A percentile compares a stretch with the other conserved stretches of the same genome.
Conservation (phyloP, 345 rosid species). For the Eucalyptus microcorys region DNA sequence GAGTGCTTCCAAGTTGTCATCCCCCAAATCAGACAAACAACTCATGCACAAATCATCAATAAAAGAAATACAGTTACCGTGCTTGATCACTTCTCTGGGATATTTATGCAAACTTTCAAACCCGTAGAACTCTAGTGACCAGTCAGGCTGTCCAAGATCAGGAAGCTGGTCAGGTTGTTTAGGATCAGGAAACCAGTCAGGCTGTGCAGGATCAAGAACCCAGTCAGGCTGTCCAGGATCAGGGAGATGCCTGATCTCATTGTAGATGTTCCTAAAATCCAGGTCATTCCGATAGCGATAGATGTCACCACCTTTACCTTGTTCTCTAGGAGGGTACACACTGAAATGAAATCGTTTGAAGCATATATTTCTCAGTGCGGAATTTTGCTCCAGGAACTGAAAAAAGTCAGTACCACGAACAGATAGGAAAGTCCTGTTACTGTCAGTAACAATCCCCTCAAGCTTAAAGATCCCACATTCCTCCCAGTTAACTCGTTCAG, state of each 20-base stretch:
- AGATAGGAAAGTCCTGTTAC: neutral
- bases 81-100: neutral
- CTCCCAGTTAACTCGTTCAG: constrained; percentile 1
- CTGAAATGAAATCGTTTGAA: neutral
- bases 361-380: neutral
- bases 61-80: constrained; percentile 9
- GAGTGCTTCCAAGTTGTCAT: neutral
- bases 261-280: neutral
- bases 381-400: neutral
- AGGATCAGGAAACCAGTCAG: neutral
- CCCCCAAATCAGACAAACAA: constrained; percentile 13
- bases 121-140: constrained; percentile 18
- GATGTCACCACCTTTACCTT: neutral
- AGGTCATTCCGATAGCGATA: neutral
- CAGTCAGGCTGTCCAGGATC: neutral
- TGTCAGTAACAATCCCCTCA: neutral
- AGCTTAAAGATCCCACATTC: neutral
- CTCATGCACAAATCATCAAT: constrained; percentile 1
- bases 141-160: neutral
- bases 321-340: neutral
- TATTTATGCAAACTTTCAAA: neutral
- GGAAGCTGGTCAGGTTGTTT: neutral
- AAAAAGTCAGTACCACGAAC: neutral
- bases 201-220: neutral
- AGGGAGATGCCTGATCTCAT: neutral